phyloP scores from a whole-genome alignment of 2,329 filamentous ascomycete species.

The Neofusicoccum parvum region DNA sequence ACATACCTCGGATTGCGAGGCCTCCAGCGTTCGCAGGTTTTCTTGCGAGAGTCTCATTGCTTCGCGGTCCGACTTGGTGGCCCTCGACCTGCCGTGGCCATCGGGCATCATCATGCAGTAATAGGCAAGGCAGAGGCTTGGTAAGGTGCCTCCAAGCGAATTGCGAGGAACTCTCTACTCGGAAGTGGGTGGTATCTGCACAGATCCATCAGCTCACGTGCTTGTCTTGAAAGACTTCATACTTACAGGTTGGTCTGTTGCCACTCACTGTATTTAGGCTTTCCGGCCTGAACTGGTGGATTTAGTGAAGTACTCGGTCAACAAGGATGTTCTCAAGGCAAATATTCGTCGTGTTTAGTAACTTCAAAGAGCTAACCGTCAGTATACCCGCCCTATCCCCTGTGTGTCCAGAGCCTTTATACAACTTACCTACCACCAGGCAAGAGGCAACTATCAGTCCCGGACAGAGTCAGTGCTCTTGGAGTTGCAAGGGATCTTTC shows the following conservation, averaged over 20 bases:
- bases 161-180: too few species aligned
- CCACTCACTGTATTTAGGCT: too few species aligned
- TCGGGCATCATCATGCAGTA: background rate
- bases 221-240: too few species aligned
- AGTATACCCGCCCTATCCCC: background rate
- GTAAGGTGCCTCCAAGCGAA: too few species aligned
- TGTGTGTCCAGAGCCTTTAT: background rate
- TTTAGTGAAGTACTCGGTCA: too few species aligned
- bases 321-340: too few species aligned
- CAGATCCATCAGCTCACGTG: too few species aligned
- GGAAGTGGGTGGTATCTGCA: too few species aligned
- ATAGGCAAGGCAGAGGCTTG: background rate
- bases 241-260: background rate
- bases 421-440: background rate
- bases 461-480: background rate
- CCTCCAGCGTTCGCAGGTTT: conserved; percentile 6
- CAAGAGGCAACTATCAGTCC: background rate
- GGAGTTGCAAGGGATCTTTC: background rate
- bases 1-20: background rate
- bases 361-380: background rate
- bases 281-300: too few species aligned
- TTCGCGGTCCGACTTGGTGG: background rate
- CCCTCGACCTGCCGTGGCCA: background rate
- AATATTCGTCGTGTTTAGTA: too few species aligned
- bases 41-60: conserved; percentile 5